These are phyloP conservation scores for Pilasporangium apinafurcum DNA, from an alignment of 352 stramenopile species.

Conservation along the genomic window DNA sequence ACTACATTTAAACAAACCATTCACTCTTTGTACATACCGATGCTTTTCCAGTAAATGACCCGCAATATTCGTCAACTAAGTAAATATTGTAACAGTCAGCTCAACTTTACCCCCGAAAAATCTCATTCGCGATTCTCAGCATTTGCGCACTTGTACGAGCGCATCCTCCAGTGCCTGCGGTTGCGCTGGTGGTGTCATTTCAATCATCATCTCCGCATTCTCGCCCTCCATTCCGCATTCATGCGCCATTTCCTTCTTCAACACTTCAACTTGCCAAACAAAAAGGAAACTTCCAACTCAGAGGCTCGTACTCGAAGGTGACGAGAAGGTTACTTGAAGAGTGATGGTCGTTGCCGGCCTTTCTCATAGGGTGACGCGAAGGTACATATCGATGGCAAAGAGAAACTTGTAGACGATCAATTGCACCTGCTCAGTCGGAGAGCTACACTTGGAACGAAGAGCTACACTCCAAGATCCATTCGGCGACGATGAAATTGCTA, in stretches of 20 bases:
- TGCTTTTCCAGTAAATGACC: conserved; percentile 7
- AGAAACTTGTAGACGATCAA: no score
- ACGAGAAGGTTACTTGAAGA: conserved; percentile 34
- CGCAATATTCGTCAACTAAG: conserved; percentile 8
- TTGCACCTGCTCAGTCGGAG: no score
- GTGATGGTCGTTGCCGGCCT: no score
- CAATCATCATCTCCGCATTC: conserved; percentile 14
- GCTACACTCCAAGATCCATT: no score
- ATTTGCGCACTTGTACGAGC: conserved; percentile 10
- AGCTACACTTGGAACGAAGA: no score
- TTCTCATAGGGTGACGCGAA: no score
- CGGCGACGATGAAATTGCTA: not conserved
- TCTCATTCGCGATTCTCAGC: not conserved
- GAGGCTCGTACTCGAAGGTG: conserved; percentile 12
- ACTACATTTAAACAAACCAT: not conserved
- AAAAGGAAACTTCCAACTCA: conserved; percentile 33
- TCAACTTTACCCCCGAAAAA: not conserved
- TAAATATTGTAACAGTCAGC: not conserved
- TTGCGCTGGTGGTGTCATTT: conserved; percentile 5
- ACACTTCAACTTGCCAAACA: conserved; percentile 1
- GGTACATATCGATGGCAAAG: no score
- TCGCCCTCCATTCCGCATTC: conserved; percentile 14
- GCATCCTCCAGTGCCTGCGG: conserved; percentile 16
- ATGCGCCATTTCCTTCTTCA: conserved; percentile 10
- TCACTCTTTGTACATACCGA: not conserved